Conservation (phyloP, 1,139 yeast genomes). For the Hansenula sp. region DNA sequence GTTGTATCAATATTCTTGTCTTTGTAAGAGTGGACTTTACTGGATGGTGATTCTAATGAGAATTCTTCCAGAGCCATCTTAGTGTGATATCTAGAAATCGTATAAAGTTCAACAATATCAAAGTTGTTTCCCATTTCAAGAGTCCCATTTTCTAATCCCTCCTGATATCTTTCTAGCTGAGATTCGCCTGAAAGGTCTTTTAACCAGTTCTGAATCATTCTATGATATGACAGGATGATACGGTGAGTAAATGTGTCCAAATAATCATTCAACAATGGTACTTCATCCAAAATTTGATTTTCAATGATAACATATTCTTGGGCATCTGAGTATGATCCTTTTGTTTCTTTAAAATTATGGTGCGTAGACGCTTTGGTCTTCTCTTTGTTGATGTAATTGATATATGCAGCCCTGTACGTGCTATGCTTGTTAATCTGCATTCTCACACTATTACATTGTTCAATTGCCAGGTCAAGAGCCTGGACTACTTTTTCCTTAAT, state of each 20-base stretch:
- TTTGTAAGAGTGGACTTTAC: conserved; percentile 1
- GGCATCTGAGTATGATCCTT: conserved; percentile 10
- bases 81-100: conserved; percentile 23
- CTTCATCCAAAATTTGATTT: conserved; percentile 23
- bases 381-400: conserved; percentile 19
- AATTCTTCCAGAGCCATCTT: conserved; percentile 27
- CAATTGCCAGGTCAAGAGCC: conserved; percentile 22
- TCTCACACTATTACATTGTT: conserved; percentile 21
- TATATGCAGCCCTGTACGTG: conserved; percentile 27
- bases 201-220: conserved; percentile 24
- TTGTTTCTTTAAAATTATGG: conserved; percentile 23
- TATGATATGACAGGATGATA: conserved; percentile 20
- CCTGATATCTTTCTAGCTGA: conserved; percentile 20
- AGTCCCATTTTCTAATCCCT: conserved; percentile 10
- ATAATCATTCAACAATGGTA: conserved; percentile 25
- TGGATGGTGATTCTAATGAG: conserved; percentile 17
- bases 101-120: conserved; percentile 30
- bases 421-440: conserved; percentile 26
- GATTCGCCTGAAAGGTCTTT: conserved; percentile 26
- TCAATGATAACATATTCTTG: conserved; percentile 23
- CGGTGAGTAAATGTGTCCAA: conserved; percentile 15
- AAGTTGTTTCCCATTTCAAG: conserved; percentile 26
- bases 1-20: neutral
- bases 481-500: conserved; percentile 22
- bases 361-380: neutral